Conservation (phyloP, 495 filamentous ascomycete genomes). For the Penicillium odoratum region DNA sequence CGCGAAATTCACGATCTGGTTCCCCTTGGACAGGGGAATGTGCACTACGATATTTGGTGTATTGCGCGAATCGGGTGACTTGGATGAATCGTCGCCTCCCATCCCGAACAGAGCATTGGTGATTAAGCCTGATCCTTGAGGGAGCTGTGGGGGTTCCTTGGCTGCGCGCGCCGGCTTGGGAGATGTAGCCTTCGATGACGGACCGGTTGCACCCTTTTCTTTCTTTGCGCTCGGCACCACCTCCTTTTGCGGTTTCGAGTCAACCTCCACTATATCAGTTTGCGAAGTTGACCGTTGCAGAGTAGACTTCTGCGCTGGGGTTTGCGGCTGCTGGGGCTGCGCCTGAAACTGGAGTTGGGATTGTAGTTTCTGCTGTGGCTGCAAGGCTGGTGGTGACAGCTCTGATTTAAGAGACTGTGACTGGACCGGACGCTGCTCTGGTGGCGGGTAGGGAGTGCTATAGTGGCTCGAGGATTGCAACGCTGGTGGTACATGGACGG, state of each 20-base stretch:
- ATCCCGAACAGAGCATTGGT: constrained; percentile 60
- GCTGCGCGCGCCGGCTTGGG: constrained; percentile 56
- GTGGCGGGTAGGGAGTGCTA: constrained; percentile 30
- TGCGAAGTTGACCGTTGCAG: constrained; percentile 18
- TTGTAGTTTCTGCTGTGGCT: constrained; percentile 22
- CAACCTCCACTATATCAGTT: constrained; percentile 41
- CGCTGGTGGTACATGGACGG: constrained; percentile 24
- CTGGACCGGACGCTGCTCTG: constrained; percentile 22
- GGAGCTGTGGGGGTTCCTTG: constrained; percentile 57
- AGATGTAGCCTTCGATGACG: constrained; percentile 58
- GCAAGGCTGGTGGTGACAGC: constrained; percentile 21
- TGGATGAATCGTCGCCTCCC: constrained; percentile 34
- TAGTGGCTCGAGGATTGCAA: constrained; percentile 26
- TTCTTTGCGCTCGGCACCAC: constrained; percentile 32
- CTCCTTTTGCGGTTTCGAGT: constrained; percentile 23
- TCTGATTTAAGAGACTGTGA: constrained; percentile 26
- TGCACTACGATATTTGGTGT: constrained; percentile 83
- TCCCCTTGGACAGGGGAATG: constrained; percentile 73
- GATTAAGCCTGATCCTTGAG: constrained; percentile 67
- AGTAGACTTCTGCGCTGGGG: constrained; percentile 19
- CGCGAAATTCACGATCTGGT: constrained; percentile 94
- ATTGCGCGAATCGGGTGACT: constrained; percentile 44
- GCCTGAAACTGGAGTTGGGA: constrained; percentile 21
- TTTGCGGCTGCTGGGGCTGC: constrained; percentile 16
- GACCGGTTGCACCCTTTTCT: constrained; percentile 43